phyloP scores from a whole-genome alignment of 2,329 filamentous ascomycete species.

The Chaetomiaceae sp. region DNA sequence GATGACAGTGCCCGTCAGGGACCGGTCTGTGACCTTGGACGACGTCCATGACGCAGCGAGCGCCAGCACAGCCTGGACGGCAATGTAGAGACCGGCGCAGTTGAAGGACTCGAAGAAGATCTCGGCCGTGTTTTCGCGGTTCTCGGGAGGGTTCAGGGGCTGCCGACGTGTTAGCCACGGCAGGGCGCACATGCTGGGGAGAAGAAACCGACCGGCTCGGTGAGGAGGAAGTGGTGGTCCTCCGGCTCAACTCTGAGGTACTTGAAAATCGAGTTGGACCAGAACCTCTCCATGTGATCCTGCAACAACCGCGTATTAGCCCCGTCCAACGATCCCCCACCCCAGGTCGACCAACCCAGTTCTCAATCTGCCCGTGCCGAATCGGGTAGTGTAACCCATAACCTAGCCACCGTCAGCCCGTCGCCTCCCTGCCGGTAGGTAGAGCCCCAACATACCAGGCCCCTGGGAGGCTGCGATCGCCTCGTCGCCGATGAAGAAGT shows the following conservation, averaged over 20 bases:
- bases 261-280: constrained; percentile 99
- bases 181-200: not conserved
- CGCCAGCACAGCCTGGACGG: constrained; percentile 93
- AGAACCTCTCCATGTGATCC: constrained; percentile 99
- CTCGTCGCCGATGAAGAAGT: constrained; percentile 99
- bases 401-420: constrained; percentile 44
- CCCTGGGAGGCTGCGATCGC: constrained; percentile 78
- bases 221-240: constrained; percentile 97
- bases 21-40: constrained; percentile 94
- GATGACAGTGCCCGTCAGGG: constrained; percentile 94
- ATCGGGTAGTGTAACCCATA: constrained; percentile 98
- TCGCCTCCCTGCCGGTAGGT: not conserved
- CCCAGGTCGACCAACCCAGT: constrained; percentile 64
- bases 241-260: constrained; percentile 97
- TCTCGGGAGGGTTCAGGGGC: constrained; percentile 96
- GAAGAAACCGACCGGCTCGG: constrained; percentile 67
- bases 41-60: constrained; percentile 98
- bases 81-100: constrained; percentile 97
- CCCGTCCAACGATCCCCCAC: not conserved
- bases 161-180: constrained; percentile 35
- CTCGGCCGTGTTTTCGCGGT: constrained; percentile 97
- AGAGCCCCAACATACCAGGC: constrained; percentile 42
- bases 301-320: constrained; percentile 32
- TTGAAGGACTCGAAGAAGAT: constrained; percentile 99
- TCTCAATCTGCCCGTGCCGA: constrained; percentile 95